Evolutionary conservation across 2,329 filamentous ascomycete genomes (phyloP).

Genomic region (Alternaria angustiovoidea): DNA sequence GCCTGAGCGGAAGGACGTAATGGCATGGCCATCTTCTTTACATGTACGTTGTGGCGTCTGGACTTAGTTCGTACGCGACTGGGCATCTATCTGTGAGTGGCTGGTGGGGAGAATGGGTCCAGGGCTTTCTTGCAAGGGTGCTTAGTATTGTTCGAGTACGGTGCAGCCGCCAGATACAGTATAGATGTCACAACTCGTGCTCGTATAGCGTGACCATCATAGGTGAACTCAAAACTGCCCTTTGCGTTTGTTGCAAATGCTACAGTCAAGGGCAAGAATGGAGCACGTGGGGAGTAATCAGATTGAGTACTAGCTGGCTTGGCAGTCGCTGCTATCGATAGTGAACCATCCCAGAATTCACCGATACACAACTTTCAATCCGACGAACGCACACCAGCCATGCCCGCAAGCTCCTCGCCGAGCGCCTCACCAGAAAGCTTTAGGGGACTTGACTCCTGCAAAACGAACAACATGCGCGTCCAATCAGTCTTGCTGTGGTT

Average conservation of each 20-base stretch:
- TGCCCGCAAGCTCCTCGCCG: slow-evolving; percentile 46
- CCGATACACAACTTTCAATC: slow-evolving; percentile 28
- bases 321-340: slow-evolving; percentile 21
- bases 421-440: slow-evolving; percentile 42
- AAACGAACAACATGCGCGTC: slow-evolving; percentile 50
- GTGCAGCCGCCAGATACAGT: slow-evolving; percentile 15
- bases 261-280: slow-evolving; percentile 11
- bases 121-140: slow-evolving; percentile 13
- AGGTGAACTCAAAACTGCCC: slow-evolving; percentile 5
- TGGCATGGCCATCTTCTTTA: slow-evolving; percentile 39
- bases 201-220: background rate
- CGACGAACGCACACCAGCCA: slow-evolving; percentile 48
- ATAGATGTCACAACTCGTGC: slow-evolving; percentile 17
- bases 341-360: background rate
- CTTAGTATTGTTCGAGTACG: slow-evolving; percentile 42
- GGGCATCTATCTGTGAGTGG: slow-evolving; percentile 31
- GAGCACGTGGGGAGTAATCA: slow-evolving; percentile 22
- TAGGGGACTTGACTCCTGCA: slow-evolving; percentile 48
- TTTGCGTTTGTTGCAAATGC: slow-evolving; percentile 4
- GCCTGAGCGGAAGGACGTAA: slow-evolving; percentile 26
- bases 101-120: slow-evolving; percentile 34
- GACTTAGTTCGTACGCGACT: slow-evolving; percentile 14
- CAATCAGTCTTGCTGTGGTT: slow-evolving; percentile 46
- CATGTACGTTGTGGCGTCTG: slow-evolving; percentile 1
- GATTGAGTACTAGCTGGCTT: slow-evolving; percentile 30